Evolutionary conservation across 2,329 filamentous ascomycete species (phyloP).

Genomic region (Venturia effusa): DNA sequence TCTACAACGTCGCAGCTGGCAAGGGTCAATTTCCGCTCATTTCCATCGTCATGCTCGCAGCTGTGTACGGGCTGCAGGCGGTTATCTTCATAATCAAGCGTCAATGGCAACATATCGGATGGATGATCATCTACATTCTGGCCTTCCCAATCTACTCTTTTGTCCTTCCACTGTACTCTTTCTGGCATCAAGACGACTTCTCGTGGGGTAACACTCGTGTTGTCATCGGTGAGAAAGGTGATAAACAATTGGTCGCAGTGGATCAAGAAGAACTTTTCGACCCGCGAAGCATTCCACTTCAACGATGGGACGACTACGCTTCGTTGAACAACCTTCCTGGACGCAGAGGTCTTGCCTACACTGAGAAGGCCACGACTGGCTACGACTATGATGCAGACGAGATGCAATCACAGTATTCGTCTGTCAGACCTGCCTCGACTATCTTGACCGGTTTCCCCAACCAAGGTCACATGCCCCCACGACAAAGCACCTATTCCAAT

Average conservation of each 20-base stretch:
- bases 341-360: constrained; percentile 57
- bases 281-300: constrained; percentile 82
- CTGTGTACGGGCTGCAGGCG: constrained; percentile 89
- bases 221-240: constrained; percentile 87
- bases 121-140: constrained; percentile 98
- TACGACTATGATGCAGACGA: constrained; percentile 43
- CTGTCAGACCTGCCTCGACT: constrained; percentile 74
- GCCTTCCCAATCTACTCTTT: constrained; percentile 93
- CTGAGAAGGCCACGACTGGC: constrained; percentile 43
- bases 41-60: constrained; percentile 79
- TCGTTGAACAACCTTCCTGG: constrained; percentile 77
- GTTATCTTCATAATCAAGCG: constrained; percentile 94
- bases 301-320: constrained; percentile 97
- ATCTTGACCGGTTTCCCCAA: constrained; percentile 75
- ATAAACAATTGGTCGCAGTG: constrained; percentile 79
- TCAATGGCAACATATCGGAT: constrained; percentile 96
- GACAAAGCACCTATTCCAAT: constrained; percentile 63
- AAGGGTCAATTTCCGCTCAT: constrained; percentile 72
- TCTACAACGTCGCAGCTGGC: constrained; percentile 63
- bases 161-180: constrained; percentile 85
- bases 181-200: constrained; percentile 99
- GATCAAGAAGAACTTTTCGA: constrained; percentile 77
- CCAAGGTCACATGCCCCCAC: constrained; percentile 55
- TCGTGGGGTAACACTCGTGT: constrained; percentile 97
- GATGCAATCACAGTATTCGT: constrained; percentile 78